Base-by-base conservation (phyloP, 768 basidiomycete species). In the Boletellus sp. region DNA sequence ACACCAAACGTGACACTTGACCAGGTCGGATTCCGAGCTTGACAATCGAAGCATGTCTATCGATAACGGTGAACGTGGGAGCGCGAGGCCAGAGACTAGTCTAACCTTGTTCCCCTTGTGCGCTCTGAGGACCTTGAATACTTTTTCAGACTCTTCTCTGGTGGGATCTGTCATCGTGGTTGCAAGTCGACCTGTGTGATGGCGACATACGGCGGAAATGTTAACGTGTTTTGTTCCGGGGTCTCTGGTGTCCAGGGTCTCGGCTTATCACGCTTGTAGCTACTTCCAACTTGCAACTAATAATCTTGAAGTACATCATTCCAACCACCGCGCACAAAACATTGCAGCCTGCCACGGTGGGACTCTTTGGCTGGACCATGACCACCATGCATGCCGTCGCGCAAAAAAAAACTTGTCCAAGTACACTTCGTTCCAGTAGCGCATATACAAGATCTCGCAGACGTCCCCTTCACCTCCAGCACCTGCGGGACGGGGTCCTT, bases 21-120 rank as follows among this genome's bases (percentile, higher is more conserved):
- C 96, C 95, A 98, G 28, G 94, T 96, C 40, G 95, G 95, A 72
- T 96, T 96, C 61, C 93, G 86, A 41, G 94, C 94, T 61, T 81
- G 79, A 67, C 95, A 97, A 68, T 98, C 95, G 61, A 96, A 96
- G 72, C 95, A 98, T 64, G 78, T 75, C 89, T 91, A 64, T 42
- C 52, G 61, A 57, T 52, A 38, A 42, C 35, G 31, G 46, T 50
- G 40, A 55, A 46, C 50, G 44, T 39, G 45, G 8, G 26, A 37
- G 19, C 17, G 13, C 9, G 20, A 48, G 15, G 34, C 36, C 26
- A 46, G 15, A 41, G 17, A 24, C 10, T 10, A 17, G 45, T n/a
- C 55, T 7, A 4, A 85, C 90, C 74, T 87, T 92, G 73, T 97
- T 97, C 8, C 82, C 90, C 63, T 94, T 94, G 58, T 95, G 90